phyloP scores from a whole-genome alignment of 2,329 filamentous ascomycete species.

The Diaporthe capsici region DNA sequence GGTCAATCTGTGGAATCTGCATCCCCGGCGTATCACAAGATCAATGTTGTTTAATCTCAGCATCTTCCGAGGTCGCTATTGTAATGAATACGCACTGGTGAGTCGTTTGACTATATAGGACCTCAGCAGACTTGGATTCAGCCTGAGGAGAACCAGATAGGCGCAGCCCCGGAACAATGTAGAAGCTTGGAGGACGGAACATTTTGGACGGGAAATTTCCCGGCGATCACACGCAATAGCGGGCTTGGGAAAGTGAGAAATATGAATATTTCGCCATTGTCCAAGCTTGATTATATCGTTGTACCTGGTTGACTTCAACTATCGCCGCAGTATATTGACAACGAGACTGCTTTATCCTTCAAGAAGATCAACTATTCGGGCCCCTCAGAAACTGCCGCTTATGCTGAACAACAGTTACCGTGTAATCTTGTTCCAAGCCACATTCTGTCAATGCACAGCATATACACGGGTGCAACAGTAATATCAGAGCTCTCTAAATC shows the following conservation, averaged over 20 bases:
- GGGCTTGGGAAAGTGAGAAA: background rate
- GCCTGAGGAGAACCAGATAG: too few species aligned
- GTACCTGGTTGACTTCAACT: background rate
- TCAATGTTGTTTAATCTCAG: too few species aligned
- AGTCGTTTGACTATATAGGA: too few species aligned
- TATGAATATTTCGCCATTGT: background rate
- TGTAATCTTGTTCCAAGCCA: background rate
- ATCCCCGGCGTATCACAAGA: too few species aligned
- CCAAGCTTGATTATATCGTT: background rate
- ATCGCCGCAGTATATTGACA: background rate
- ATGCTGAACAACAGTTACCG: background rate
- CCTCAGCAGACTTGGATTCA: too few species aligned
- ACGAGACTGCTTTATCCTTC: background rate
- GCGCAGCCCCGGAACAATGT: too few species aligned
- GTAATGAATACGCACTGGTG: too few species aligned
- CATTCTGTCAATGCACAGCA: background rate
- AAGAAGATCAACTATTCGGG: background rate
- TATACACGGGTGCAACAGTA: background rate
- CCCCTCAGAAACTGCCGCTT: background rate
- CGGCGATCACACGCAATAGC: background rate
- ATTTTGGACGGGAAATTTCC: background rate
- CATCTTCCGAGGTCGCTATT: too few species aligned
- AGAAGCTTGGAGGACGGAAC: too few species aligned
- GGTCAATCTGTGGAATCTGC: too few species aligned
- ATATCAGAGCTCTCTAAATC: background rate